phyloP scores from a whole-genome alignment of 768 basidiomycete genomes.

The Suillus hirtellus region DNA sequence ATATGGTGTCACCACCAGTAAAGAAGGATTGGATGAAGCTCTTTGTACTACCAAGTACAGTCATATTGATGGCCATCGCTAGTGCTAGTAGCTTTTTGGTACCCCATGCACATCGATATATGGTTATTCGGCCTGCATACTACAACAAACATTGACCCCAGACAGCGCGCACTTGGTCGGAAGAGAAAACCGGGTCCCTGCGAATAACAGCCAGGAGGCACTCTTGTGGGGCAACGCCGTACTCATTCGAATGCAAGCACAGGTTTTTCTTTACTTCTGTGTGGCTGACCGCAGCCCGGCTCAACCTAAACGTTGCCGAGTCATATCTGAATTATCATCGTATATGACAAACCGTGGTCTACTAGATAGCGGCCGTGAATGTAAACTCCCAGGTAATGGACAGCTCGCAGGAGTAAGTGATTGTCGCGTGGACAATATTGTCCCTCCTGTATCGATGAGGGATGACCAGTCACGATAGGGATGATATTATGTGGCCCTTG shows the following conservation, averaged over 20 bases:
- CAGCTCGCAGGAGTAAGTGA: background rate
- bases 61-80: background rate
- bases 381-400: background rate
- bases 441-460: background rate
- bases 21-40: background rate
- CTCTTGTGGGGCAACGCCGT: too few species aligned
- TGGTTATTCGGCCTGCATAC: too few species aligned
- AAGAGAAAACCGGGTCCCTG: too few species aligned
- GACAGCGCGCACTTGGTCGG: too few species aligned
- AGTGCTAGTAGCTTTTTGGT: too few species aligned
- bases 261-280: too few species aligned
- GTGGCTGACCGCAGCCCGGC: too few species aligned
- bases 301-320: background rate
- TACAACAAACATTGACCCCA: too few species aligned
- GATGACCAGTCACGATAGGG: background rate
- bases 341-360: background rate
- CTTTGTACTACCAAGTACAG: background rate
- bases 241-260: too few species aligned
- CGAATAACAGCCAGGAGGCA: too few species aligned
- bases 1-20: background rate
- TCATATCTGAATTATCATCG: background rate
- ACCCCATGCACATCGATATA: too few species aligned
- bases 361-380: background rate
- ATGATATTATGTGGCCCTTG: slow-evolving; percentile 20
- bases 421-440: background rate